Evolutionary conservation across 441 rosid genomes (phyloP), one percentile per base, ranked within the genome.

Genomic region (Pelargonium citronellum): DNA sequence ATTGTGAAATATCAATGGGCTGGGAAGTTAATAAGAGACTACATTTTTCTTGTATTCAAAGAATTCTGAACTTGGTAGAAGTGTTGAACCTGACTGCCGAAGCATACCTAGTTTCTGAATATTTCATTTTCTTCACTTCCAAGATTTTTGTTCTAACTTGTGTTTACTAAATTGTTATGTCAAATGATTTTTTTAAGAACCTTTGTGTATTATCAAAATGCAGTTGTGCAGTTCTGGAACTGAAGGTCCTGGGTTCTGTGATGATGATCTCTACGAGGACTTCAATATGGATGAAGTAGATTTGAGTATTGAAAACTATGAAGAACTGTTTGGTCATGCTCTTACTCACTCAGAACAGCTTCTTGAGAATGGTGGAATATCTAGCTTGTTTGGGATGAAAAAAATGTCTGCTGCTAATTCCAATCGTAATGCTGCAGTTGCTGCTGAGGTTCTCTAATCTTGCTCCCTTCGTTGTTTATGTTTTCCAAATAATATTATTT

Each of bases 251-350:
- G 75, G 84, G 71, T 43, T 83, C 63, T 86, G 80, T 77, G 97
- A 88, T 63, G 94, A 87, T 78, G 79, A 83, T 72, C 77, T 91
- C 44, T 92, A 83, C 74, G 91, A 75, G 47, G 92, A 87, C 76
- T 80, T 91, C 8, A 78, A 88, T 83, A 91, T 92, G 94, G 96
- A 90, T 81, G 98, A 92, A 82, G 69, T 95, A 78, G 97, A 89
- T 76, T 71, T 95, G 86, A 86, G 82, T 75, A 81, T 91, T 30
- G 98, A 95, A 82, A 89, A 89, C 75, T 92, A 92, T 76, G 99
- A 95, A 74, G 98, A 95, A 80, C 96, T 95, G 68, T 95, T 95
- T 71, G 96, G 98, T 46, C 75, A 83, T 34, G 84, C 97, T 71
- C 90, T 95, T 37, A 89, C 88, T 80, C 83, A 88, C 71, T 80